phyloP scores from a whole-genome alignment of 2,329 filamentous ascomycete genomes.

The Myriosclerotinia duriaeana region DNA sequence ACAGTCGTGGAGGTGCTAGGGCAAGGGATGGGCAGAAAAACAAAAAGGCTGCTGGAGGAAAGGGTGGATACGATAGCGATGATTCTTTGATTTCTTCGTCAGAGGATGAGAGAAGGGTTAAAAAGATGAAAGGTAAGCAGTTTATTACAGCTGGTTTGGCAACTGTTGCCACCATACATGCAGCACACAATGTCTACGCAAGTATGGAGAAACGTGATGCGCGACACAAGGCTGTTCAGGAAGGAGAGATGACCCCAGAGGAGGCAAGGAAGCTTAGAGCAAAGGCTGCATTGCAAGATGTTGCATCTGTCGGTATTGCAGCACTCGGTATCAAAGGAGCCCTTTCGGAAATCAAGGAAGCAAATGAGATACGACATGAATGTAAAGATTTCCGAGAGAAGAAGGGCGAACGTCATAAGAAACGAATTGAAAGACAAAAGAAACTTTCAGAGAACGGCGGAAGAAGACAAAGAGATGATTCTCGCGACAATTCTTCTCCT shows the following conservation, averaged over 20 bases:
- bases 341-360: slow-evolving; percentile 64
- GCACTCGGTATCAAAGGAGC: slow-evolving; percentile 67
- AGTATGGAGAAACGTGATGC: slow-evolving; percentile 64
- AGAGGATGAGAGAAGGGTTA: slow-evolving; percentile 61
- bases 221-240: slow-evolving; percentile 56
- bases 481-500: slow-evolving; percentile 19
- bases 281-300: slow-evolving; percentile 64
- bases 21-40: slow-evolving; percentile 35
- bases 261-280: slow-evolving; percentile 62
- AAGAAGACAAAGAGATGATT: slow-evolving; percentile 21
- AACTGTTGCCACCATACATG: slow-evolving; percentile 68
- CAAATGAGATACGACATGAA: slow-evolving; percentile 59
- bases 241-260: slow-evolving; percentile 62
- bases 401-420: slow-evolving; percentile 46
- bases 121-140: slow-evolving; percentile 66
- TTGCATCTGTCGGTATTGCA: slow-evolving; percentile 64
- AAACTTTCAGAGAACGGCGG: slow-evolving; percentile 34
- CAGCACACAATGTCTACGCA: slow-evolving; percentile 63
- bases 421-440: slow-evolving; percentile 47
- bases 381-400: slow-evolving; percentile 54
- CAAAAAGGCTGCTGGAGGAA: slow-evolving; percentile 38
- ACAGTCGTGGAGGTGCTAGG: slow-evolving; percentile 29
- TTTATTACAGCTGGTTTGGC: slow-evolving; percentile 64
- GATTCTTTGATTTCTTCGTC: slow-evolving; percentile 56
- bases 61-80: slow-evolving; percentile 43